A percentile compares a stretch with the other conserved stretches of the same genome.
Evolutionary conservation across 2,329 filamentous ascomycete genomes (phyloP).

Genomic region (Gaeumannomyces sp.): DNA sequence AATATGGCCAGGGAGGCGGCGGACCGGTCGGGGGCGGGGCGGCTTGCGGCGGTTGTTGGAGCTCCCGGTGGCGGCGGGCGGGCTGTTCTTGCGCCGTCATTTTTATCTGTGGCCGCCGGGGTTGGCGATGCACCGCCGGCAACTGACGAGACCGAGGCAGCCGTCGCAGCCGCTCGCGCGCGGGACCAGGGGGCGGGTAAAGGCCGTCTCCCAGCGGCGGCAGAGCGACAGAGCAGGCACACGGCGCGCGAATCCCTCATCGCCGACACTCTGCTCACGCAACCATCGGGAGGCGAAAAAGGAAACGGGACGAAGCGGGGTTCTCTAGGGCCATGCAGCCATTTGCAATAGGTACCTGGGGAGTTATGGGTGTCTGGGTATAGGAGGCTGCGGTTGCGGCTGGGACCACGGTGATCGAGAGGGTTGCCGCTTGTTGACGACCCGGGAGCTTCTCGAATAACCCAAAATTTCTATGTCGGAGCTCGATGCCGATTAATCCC

Average conservation of each 20-base stretch:
- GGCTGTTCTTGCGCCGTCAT: background rate
- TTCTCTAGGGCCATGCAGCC: background rate
- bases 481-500: background rate
- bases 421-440: background rate
- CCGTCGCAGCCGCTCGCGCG: background rate
- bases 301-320: background rate
- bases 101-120: background rate
- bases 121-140: background rate
- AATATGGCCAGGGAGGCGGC: conserved; percentile 13
- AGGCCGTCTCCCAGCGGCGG: conserved; percentile 8
- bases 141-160: background rate
- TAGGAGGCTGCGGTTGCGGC: background rate
- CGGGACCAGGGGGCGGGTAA: background rate
- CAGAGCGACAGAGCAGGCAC: conserved; percentile 16
- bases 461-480: background rate
- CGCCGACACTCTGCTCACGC: background rate
- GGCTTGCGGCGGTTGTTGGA: no score
- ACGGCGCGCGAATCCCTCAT: conserved; percentile 17
- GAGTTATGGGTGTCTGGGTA: background rate
- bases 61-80: background rate
- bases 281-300: background rate
- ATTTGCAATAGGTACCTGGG: background rate
- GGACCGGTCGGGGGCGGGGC: background rate
- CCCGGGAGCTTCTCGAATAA: background rate
- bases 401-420: background rate